A percentile compares a stretch with the other conserved stretches of the same genome.
Evolutionary conservation across 164 flowering plant species (phyloP).

Genomic region (Cinnamomum micranthum): DNA sequence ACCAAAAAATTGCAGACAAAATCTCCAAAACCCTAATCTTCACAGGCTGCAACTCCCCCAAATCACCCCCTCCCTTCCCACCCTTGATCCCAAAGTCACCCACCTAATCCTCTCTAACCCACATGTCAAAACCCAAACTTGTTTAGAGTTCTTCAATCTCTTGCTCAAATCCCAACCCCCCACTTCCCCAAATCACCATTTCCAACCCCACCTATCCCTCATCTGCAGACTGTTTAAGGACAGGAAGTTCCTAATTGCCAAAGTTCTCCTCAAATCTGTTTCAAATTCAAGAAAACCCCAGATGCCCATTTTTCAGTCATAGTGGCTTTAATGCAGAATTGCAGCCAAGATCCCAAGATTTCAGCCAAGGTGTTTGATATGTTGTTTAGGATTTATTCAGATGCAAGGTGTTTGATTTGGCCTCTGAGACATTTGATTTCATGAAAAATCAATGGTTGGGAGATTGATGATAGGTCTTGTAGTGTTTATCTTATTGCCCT

Average conservation of each 20-base stretch:
- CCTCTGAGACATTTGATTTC: conserved; percentile 39
- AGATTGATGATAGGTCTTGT: conserved; percentile 53
- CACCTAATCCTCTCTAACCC: conserved; percentile 63
- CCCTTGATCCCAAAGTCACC: conserved; percentile 32
- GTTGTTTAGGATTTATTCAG: conserved; percentile 60
- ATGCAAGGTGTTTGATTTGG: conserved; percentile 35
- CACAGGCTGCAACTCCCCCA: conserved; percentile 27
- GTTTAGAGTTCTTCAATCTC: conserved; percentile 37
- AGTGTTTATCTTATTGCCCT: conserved; percentile 43
- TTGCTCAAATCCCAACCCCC: conserved; percentile 14
- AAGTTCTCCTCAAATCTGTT: conserved; percentile 30
- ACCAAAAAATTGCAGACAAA: conserved; percentile 28
- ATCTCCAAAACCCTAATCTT: conserved; percentile 35
- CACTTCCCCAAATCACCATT: conserved; percentile 26
- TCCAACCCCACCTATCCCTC: conserved; percentile 34
- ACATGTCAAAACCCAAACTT: conserved; percentile 38
- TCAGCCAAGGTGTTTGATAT: conserved; percentile 40
- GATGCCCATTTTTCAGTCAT: conserved; percentile 33
- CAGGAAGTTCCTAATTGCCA: conserved; percentile 37
- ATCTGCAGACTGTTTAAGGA: conserved; percentile 40
- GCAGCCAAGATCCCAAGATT: conserved; percentile 20
- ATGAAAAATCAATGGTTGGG: conserved; percentile 36
- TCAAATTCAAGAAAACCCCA: conserved; percentile 17
- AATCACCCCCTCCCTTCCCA: conserved; percentile 19
- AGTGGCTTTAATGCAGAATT: conserved; percentile 29